phyloP scores from a whole-genome alignment of 1,284 basidiomycete genomes.

The Fistulinella staudtii region DNA sequence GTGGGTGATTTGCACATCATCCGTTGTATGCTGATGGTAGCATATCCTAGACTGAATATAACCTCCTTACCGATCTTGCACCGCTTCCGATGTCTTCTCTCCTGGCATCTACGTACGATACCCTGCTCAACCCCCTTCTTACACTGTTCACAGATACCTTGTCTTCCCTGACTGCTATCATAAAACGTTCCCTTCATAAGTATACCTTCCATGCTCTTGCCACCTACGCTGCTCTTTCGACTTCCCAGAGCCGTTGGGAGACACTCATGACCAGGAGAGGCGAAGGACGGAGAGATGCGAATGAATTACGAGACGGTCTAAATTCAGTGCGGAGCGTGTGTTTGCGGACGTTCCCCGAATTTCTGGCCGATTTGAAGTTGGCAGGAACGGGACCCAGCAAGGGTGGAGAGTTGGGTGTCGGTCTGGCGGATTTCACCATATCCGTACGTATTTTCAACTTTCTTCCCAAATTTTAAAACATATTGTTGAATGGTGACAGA shows the following conservation, averaged over 20 bases:
- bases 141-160: slow-evolving; percentile 59
- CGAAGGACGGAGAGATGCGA: slow-evolving; percentile 47
- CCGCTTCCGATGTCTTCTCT: slow-evolving; percentile 48
- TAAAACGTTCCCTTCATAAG: slow-evolving; percentile 81
- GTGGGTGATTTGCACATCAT: slow-evolving; percentile 34
- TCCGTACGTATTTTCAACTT: slow-evolving; percentile 42
- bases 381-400: slow-evolving; percentile 44
- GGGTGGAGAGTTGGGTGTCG: slow-evolving; percentile 51
- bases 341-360: slow-evolving; percentile 75
- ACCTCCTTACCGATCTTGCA: slow-evolving; percentile 55
- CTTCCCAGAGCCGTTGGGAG: slow-evolving; percentile 61
- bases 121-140: slow-evolving; percentile 61
- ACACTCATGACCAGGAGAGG: slow-evolving; percentile 47
- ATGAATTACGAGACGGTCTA: slow-evolving; percentile 67
- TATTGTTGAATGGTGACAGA: slow-evolving; percentile 37
- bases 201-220: slow-evolving; percentile 79
- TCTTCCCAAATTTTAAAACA: background rate
- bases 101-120: slow-evolving; percentile 52
- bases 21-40: background rate
- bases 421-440: slow-evolving; percentile 58
- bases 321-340: slow-evolving; percentile 62
- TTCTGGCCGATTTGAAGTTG: slow-evolving; percentile 69
- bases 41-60: slow-evolving; percentile 49
- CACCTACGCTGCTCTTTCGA: slow-evolving; percentile 53
- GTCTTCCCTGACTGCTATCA: slow-evolving; percentile 58